These are phyloP conservation scores for Fusarium mexicanum DNA, from an alignment of 2,329 filamentous ascomycete genomes.

Conservation along the genomic window DNA sequence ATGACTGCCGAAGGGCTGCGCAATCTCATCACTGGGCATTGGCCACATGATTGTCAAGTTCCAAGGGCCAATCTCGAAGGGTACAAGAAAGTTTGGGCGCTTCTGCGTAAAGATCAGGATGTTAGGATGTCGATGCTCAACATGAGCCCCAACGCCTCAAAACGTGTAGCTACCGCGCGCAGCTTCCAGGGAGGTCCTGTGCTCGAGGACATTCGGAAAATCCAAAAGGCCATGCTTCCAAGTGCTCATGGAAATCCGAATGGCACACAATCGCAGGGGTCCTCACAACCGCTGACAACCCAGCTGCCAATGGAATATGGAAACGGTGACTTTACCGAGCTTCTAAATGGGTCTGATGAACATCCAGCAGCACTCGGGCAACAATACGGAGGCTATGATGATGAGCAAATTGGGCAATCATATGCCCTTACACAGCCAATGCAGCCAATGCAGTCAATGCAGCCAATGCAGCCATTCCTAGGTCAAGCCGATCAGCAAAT, in stretches of 20 bases:
- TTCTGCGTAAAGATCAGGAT: no score
- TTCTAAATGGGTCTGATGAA: not conserved
- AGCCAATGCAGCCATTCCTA: no score
- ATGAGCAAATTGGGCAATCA: no score
- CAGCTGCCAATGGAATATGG: not conserved
- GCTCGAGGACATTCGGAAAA: not conserved
- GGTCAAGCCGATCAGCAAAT: not conserved
- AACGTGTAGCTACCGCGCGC: not conserved
- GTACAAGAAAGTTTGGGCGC: not conserved
- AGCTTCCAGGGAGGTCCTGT: conserved; percentile 9
- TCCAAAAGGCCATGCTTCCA: not conserved
- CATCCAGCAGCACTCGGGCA: not conserved
- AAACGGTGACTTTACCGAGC: no score
- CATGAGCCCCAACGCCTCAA: no score
- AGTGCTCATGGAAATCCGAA: not conserved
- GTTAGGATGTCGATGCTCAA: no score
- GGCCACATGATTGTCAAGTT: no score
- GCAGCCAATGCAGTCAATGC: no score
- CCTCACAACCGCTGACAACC: not conserved
- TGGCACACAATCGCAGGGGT: not conserved
- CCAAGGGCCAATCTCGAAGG: not conserved
- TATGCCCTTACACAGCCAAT: no score
- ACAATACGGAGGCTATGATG: not conserved
- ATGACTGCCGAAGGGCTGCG: no score
- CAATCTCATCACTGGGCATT: no score